These are phyloP conservation scores for Pycnococcus provasolii DNA, from an alignment of 139 green algal species.

Conservation along the genomic window DNA sequence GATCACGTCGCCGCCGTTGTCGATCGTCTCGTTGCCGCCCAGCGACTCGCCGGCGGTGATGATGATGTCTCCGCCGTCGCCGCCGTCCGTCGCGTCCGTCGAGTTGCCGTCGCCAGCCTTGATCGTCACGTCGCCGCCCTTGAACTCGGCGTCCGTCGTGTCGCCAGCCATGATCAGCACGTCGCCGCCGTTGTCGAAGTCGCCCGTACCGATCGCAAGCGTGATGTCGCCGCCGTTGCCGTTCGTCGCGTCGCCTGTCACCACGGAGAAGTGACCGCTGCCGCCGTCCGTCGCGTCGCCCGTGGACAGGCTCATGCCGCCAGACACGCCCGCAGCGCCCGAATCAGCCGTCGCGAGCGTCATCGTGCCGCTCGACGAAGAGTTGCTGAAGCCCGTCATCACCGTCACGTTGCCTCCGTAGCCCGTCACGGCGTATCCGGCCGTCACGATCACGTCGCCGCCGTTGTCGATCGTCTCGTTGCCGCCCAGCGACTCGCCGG, in stretches of 20 bases:
- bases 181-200: neutral
- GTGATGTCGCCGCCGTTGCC: neutral
- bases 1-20: constrained; percentile 3
- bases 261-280: neutral
- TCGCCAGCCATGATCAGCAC: no score
- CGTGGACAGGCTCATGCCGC: constrained; percentile 1
- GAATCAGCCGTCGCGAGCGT: neutral
- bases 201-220: no score
- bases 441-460: constrained; percentile 3
- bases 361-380: neutral
- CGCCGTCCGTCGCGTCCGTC: constrained; percentile 5
- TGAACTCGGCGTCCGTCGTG: no score
- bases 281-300: neutral
- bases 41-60: constrained; percentile 3
- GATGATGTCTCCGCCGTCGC: constrained; percentile 11
- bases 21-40: neutral
- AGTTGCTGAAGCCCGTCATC: constrained; percentile 10
- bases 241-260: no score
- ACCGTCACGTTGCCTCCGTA: neutral
- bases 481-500: no score
- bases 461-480: neutral
- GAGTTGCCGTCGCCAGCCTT: no score
- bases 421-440: neutral
- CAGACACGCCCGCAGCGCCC: constrained; percentile 6
- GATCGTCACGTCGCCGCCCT: no score